These are phyloP conservation scores for Microdochium trichocladiopsis DNA, from an alignment of 2,329 filamentous ascomycete genomes.

Conservation along the genomic window DNA sequence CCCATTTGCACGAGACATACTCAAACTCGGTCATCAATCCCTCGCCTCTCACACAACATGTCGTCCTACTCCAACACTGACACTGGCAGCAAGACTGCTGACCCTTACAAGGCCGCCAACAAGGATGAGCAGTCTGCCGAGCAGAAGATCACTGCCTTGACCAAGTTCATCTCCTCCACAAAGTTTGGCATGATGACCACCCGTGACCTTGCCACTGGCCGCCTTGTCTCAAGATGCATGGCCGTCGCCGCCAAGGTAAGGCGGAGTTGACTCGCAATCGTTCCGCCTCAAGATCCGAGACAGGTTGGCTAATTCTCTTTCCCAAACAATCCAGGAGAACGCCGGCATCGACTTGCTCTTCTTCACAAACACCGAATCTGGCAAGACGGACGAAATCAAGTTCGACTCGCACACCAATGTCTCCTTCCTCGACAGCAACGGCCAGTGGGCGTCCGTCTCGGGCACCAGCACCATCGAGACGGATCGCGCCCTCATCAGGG, in stretches of 20 bases:
- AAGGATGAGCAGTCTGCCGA: constrained; percentile 56
- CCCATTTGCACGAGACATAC: background rate
- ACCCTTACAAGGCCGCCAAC: constrained; percentile 74
- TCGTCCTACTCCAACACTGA: constrained; percentile 49
- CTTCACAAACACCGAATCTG: constrained; percentile 84
- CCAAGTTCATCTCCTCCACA: constrained; percentile 60
- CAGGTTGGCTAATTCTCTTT: background rate
- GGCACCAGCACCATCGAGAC: constrained; percentile 64
- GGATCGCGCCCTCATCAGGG: constrained; percentile 60
- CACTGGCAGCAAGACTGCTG: constrained; percentile 55
- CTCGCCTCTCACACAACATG: constrained; percentile 17
- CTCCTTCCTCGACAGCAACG: constrained; percentile 66
- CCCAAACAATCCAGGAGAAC: constrained; percentile 52
- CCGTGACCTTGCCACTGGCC: constrained; percentile 53
- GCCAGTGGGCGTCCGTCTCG: constrained; percentile 84
- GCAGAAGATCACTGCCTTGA: constrained; percentile 70
- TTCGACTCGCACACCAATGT: constrained; percentile 72
- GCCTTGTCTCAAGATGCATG: constrained; percentile 79
- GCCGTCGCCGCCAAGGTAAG: constrained; percentile 70
- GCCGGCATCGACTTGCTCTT: constrained; percentile 79
- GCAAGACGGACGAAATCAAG: constrained; percentile 77
- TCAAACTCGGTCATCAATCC: background rate
- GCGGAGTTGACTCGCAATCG: background rate
- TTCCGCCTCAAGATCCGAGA: too few relatives aligned
- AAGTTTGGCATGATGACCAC: constrained; percentile 93